Conservation (phyloP, 1,139 yeast species). For the Saccharomyces pastorianus region DNA sequence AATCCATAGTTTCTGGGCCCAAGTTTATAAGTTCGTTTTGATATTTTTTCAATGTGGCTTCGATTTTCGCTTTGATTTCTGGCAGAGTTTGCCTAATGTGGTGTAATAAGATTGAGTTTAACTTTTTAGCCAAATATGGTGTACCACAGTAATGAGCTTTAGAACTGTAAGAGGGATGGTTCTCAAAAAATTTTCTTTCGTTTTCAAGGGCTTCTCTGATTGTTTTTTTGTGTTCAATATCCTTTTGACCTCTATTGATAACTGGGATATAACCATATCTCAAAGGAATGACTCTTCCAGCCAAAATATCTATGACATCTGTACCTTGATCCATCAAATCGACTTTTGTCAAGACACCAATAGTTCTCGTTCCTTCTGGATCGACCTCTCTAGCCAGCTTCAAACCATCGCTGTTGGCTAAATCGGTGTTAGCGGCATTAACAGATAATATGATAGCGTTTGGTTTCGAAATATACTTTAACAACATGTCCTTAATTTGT, state of each 20-base stretch:
- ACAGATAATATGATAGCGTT: constrained; percentile 93
- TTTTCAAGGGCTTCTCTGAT: constrained; percentile 81
- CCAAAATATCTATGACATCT: constrained; percentile 93
- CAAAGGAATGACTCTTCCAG: constrained; percentile 91
- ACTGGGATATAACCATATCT: constrained; percentile 97
- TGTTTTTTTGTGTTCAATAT: constrained; percentile 78
- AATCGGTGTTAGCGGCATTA: constrained; percentile 93
- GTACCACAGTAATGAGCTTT: constrained; percentile 94
- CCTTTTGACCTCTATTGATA: constrained; percentile 95
- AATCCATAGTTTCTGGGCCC: constrained; percentile 81
- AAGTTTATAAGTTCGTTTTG: constrained; percentile 67
- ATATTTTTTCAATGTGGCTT: constrained; percentile 70
- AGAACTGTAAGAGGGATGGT: constrained; percentile 68
- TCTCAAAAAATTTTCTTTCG: constrained; percentile 70
- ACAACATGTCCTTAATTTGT: constrained; percentile 88
- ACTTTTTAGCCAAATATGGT: constrained; percentile 87
- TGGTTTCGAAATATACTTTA: constrained; percentile 90
- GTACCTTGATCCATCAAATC: constrained; percentile 98
- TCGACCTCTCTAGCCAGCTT: constrained; percentile 96
- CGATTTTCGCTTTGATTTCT: constrained; percentile 88
- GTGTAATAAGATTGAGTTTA: constrained; percentile 80
- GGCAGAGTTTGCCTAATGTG: constrained; percentile 93
- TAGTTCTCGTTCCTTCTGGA: constrained; percentile 93
- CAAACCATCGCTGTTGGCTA: constrained; percentile 95
- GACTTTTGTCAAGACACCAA: constrained; percentile 93